Conservation (phyloP, 2,329 filamentous ascomycete genomes). For the Trichoderma sp. region DNA sequence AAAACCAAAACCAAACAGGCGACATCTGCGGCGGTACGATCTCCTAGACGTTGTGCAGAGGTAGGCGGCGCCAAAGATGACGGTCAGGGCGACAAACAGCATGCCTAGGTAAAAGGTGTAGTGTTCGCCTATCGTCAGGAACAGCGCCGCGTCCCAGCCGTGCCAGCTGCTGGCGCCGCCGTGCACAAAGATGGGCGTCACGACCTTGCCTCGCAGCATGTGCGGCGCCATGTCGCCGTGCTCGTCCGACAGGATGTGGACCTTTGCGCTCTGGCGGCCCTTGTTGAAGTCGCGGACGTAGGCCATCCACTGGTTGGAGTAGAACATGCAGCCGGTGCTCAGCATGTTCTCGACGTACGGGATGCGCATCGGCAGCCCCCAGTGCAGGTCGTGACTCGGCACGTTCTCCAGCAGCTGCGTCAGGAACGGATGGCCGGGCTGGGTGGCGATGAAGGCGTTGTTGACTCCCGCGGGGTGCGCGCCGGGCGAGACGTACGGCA, state of each 20-base stretch:
- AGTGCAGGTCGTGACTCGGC: slow-evolving; percentile 34
- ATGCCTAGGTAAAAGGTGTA: slow-evolving; percentile 29
- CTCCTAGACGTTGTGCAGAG: slow-evolving; percentile 21
- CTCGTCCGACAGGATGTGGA: slow-evolving; percentile 30
- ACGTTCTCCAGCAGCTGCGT: slow-evolving; percentile 30
- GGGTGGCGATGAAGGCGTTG: slow-evolving; percentile 34
- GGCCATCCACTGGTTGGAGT: slow-evolving; percentile 36
- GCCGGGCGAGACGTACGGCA: slow-evolving; percentile 33
- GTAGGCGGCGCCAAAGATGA: slow-evolving; percentile 20
- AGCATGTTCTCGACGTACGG: slow-evolving; percentile 38
- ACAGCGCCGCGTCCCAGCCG: slow-evolving; percentile 34
- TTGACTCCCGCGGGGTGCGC: slow-evolving; percentile 35
- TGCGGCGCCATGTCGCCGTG: slow-evolving; percentile 33
- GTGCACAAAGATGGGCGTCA: slow-evolving; percentile 35
- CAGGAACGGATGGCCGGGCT: slow-evolving; percentile 32
- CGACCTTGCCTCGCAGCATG: slow-evolving; percentile 35
- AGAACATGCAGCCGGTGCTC: slow-evolving; percentile 37
- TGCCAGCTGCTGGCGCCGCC: slow-evolving; percentile 37
- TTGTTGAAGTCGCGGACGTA: slow-evolving; percentile 30
- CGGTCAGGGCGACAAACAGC: slow-evolving; percentile 22
- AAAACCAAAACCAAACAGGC: slow-evolving; percentile 26
- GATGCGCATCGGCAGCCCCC: slow-evolving; percentile 35
- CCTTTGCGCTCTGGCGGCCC: slow-evolving; percentile 19
- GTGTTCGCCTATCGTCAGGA: slow-evolving; percentile 33
- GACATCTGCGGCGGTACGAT: slow-evolving; percentile 24